Conservation (phyloP, 805 yeast species). For the Monosporozyma solicola region DNA sequence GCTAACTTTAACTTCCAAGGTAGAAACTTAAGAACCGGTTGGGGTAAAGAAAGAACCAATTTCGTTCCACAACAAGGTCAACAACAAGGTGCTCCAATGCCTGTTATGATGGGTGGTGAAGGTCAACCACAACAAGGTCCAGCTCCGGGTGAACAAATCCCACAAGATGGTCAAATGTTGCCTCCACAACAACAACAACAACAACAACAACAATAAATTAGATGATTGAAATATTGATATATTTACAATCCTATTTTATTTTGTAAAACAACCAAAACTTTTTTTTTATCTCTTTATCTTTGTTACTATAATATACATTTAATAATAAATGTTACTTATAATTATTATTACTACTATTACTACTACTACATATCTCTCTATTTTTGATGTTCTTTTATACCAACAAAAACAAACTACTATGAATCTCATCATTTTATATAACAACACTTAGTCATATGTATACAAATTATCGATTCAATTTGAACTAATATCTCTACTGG, state of each 20-base stretch:
- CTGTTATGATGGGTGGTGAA: conserved; percentile 5
- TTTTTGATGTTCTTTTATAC: neutral
- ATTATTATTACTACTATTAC: neutral
- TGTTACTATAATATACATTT: neutral
- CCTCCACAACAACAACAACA: conserved; percentile 1
- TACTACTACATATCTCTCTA: neutral
- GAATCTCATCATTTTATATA: neutral
- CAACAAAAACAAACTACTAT: neutral
- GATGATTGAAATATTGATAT: neutral
- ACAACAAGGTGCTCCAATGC: conserved; percentile 9
- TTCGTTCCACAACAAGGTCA: conserved; percentile 23
- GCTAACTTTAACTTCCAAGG: conserved; percentile 65
- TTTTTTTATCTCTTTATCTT: neutral
- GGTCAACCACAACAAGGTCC: conserved; percentile 3
- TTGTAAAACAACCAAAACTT: neutral
- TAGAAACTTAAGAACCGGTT: conserved; percentile 70
- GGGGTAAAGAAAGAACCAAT: conserved; percentile 62
- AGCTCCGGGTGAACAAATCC: conserved; percentile 5
- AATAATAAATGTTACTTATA: neutral
- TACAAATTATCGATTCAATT: neutral
- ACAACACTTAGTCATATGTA: neutral
- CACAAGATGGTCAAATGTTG: conserved; percentile 5
- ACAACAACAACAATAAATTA: conserved; percentile 1
- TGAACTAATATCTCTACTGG: neutral
- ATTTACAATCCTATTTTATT: neutral